Evolutionary conservation across 768 basidiomycete genomes (phyloP).

Genomic region (Termitomyces sp.): DNA sequence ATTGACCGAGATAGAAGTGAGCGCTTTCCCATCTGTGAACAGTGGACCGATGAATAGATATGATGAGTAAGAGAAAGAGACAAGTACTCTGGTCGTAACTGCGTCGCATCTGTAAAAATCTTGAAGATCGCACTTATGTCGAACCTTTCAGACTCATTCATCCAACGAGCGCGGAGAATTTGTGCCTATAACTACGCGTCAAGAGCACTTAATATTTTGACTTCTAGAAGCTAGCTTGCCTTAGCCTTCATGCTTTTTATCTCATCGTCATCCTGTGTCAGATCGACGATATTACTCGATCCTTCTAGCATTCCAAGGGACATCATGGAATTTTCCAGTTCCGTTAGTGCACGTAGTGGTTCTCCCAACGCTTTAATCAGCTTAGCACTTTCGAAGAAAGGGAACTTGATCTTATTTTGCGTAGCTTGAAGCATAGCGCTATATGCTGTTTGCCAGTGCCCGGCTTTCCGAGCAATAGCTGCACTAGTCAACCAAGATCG

Average conservation of each 20-base stretch:
- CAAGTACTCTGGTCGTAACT: slow-evolving; percentile 44
- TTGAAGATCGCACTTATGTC: slow-evolving; percentile 57
- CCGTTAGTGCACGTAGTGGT: slow-evolving; percentile 78
- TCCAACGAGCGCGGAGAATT: slow-evolving; percentile 85
- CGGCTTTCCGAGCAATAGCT: slow-evolving; percentile 94
- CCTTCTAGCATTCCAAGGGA: slow-evolving; percentile 41
- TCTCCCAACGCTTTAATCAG: slow-evolving; percentile 76
- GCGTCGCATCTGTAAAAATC: slow-evolving; percentile 47
- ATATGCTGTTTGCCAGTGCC: slow-evolving; percentile 95
- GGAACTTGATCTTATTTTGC: slow-evolving; percentile 61
- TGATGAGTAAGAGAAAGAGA: not conserved
- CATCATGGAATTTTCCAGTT: slow-evolving; percentile 72
- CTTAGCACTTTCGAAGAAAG: slow-evolving; percentile 89
- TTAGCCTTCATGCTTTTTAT: slow-evolving; percentile 61
- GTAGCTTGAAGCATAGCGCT: slow-evolving; percentile 90
- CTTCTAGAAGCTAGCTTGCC: slow-evolving; percentile 28
- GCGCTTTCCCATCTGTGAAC: slow-evolving; percentile 71
- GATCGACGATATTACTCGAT: slow-evolving; percentile 41
- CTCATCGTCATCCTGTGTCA: slow-evolving; percentile 50
- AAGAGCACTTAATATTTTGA: not conserved
- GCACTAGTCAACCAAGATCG: slow-evolving; percentile 87
- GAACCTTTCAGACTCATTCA: slow-evolving; percentile 83
- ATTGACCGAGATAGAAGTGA: slow-evolving; percentile 82
- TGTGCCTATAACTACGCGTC: slow-evolving; percentile 45
- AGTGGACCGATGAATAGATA: slow-evolving; percentile 2